A percentile compares a stretch with the other conserved stretches of the same genome.
Conservation (phyloP, 768 basidiomycete species). For the Suillus ampliporus region DNA sequence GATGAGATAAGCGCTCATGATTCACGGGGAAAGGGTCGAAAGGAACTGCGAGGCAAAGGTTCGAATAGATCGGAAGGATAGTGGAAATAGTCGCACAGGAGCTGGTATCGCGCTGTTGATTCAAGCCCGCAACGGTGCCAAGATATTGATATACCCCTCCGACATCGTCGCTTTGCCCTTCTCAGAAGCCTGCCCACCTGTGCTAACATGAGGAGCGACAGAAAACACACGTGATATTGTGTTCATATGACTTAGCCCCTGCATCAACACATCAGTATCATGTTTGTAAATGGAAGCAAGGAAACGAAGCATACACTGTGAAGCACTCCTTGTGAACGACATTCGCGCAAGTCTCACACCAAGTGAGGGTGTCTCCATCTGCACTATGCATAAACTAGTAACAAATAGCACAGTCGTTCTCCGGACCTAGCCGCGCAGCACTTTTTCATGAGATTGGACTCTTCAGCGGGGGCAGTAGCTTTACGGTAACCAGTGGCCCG, state of each 20-base stretch:
- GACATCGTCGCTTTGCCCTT: slow-evolving; percentile 23
- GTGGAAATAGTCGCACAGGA: slow-evolving; percentile 53
- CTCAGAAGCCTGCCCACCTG: slow-evolving; percentile 17
- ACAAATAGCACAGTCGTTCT: slow-evolving; percentile 81
- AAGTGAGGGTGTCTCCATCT: slow-evolving; percentile 52
- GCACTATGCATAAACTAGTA: slow-evolving; percentile 69
- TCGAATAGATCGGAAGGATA: background rate
- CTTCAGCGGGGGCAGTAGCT: slow-evolving; percentile 26
- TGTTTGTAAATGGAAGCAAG: slow-evolving; percentile 7
- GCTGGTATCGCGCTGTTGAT: slow-evolving; percentile 68
- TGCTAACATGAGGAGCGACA: slow-evolving; percentile 58
- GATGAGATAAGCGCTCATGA: background rate
- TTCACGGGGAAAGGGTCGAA: no score
- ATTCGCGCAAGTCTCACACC: slow-evolving; percentile 72
- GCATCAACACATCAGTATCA: slow-evolving; percentile 13
- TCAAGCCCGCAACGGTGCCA: slow-evolving; percentile 58
- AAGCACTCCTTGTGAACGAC: slow-evolving; percentile 79
- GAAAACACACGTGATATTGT: slow-evolving; percentile 71
- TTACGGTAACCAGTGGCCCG: slow-evolving; percentile 64
- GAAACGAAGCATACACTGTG: slow-evolving; percentile 60
- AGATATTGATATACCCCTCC: slow-evolving; percentile 70
- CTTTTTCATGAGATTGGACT: slow-evolving; percentile 13
- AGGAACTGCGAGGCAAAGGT: background rate
- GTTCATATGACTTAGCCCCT: slow-evolving; percentile 46
- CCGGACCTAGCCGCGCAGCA: slow-evolving; percentile 59